Percentiles rank a stretch among this genome's conserved stretches.
phyloP scores from a whole-genome alignment of 1,284 basidiomycete species.

The Irpex rosettiformis region DNA sequence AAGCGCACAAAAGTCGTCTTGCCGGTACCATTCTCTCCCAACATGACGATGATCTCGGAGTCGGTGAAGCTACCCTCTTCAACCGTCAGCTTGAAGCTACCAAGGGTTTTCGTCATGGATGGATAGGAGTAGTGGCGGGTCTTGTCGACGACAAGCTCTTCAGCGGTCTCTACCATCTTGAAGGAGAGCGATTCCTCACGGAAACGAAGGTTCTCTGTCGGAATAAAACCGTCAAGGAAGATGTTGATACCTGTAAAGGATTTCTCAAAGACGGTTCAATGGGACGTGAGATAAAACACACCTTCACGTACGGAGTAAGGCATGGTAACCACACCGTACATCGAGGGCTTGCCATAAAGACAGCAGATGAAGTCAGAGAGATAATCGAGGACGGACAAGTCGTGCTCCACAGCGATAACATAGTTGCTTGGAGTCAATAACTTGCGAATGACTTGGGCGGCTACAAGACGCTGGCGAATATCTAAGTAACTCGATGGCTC shows the following conservation, averaged over 20 bases:
- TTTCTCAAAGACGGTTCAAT: neutral
- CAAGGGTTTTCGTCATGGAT: slow-evolving; percentile 92
- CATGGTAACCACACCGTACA: slow-evolving; percentile 98
- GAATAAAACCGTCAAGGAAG: slow-evolving; percentile 96
- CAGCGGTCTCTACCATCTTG: slow-evolving; percentile 93
- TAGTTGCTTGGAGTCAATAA: slow-evolving; percentile 82
- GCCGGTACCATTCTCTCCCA: slow-evolving; percentile 96
- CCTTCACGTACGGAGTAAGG: slow-evolving; percentile 96
- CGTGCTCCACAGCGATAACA: slow-evolving; percentile 96
- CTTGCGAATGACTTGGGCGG: slow-evolving; percentile 93
- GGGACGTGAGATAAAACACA: slow-evolving; percentile 28
- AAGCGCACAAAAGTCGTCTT: slow-evolving; percentile 97
- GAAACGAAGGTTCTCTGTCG: slow-evolving; percentile 98
- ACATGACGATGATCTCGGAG: slow-evolving; percentile 96
- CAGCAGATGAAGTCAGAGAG: slow-evolving; percentile 97
- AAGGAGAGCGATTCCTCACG: slow-evolving; percentile 91
- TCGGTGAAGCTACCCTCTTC: slow-evolving; percentile 87
- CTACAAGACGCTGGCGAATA: slow-evolving; percentile 89
- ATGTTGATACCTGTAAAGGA: slow-evolving; percentile 83
- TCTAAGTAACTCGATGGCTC: slow-evolving; percentile 97
- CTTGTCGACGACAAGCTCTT: slow-evolving; percentile 82
- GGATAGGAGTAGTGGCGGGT: slow-evolving; percentile 88
- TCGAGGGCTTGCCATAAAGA: slow-evolving; percentile 93
- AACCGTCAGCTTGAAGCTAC: slow-evolving; percentile 90
- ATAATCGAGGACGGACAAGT: slow-evolving; percentile 95